phyloP scores from a whole-genome alignment of 208 protist genomes.

The Willaertia magna region DNA sequence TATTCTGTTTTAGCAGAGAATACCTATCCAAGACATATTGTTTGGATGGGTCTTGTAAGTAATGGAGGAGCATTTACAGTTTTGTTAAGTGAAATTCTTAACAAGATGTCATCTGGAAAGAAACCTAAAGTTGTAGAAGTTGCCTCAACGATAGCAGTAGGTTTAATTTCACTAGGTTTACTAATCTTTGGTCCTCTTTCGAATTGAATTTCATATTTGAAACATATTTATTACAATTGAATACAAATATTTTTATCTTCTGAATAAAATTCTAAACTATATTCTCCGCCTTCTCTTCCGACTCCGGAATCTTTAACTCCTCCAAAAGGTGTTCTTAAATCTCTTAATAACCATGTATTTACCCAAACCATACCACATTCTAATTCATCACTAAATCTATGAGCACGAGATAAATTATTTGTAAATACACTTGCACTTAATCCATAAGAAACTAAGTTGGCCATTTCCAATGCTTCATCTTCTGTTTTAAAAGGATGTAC shows the following conservation, averaged over 20 bases:
- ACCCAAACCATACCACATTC: slow-evolving; percentile 69
- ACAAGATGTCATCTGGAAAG: too few species aligned
- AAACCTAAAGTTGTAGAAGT: too few species aligned
- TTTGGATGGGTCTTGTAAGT: too few species aligned
- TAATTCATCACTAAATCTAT: slow-evolving; percentile 48
- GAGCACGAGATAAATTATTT: slow-evolving; percentile 45
- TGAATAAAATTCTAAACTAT: slow-evolving; percentile 44
- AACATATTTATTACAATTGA: slow-evolving; percentile 28
- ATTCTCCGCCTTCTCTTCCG: slow-evolving; percentile 58
- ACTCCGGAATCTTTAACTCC: slow-evolving; percentile 70
- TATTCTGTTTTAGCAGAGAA: too few species aligned
- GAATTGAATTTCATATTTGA: too few species aligned
- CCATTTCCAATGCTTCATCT: slow-evolving; percentile 29
- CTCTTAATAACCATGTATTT: slow-evolving; percentile 47
- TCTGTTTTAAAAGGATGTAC: slow-evolving; percentile 25
- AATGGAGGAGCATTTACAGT: too few species aligned
- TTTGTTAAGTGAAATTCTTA: too few species aligned
- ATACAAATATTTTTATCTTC: slow-evolving; percentile 50
- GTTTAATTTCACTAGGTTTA: too few species aligned
- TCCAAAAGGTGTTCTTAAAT: slow-evolving; percentile 65
- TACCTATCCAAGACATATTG: too few species aligned
- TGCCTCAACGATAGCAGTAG: too few species aligned
- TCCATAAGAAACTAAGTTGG: slow-evolving; percentile 44
- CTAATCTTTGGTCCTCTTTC: too few species aligned
- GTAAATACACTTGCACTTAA: slow-evolving; percentile 64